These are phyloP conservation scores for Dictyostelium intermedium DNA, from an alignment of 78 protist genomes.

Conservation along the genomic window DNA sequence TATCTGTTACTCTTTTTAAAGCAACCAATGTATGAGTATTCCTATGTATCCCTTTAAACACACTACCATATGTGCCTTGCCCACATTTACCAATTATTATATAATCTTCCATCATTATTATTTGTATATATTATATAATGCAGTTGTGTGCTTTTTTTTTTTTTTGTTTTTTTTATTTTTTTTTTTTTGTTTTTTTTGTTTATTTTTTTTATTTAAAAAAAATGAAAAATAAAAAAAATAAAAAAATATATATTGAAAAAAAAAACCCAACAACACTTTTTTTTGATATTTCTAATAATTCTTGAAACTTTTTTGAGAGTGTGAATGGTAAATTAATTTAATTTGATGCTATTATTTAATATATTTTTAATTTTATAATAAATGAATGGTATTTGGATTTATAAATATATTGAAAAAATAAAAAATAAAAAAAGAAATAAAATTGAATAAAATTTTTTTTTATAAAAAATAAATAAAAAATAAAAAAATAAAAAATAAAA, in stretches of 20 bases:
- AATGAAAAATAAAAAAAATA: too few species aligned
- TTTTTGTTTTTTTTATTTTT: too few species aligned
- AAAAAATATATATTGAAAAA: background rate
- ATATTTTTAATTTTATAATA: too few species aligned
- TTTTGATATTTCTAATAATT: background rate
- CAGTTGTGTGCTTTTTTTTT: background rate
- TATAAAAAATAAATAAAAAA: too few species aligned
- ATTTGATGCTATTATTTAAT: background rate
- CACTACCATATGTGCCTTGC: constrained; percentile 54
- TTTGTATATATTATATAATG: background rate
- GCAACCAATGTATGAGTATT: constrained; percentile 14
- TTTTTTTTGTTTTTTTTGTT: too few species aligned
- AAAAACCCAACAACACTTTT: too few species aligned
- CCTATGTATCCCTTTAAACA: constrained; percentile 36
- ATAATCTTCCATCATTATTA: background rate
- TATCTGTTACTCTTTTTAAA: constrained; percentile 19
- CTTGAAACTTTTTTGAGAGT: background rate
- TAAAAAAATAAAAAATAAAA: too few species aligned
- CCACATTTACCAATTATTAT: constrained; percentile 5
- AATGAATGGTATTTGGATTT: background rate
- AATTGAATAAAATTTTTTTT: too few species aligned
- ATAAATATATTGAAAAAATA: background rate
- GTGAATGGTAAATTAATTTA: background rate
- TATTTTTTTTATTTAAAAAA: too few species aligned
- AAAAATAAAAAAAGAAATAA: too few species aligned